Evolutionary conservation across 306 rosid genomes (phyloP).

Genomic region (Sphenostylis stenocarpa): DNA sequence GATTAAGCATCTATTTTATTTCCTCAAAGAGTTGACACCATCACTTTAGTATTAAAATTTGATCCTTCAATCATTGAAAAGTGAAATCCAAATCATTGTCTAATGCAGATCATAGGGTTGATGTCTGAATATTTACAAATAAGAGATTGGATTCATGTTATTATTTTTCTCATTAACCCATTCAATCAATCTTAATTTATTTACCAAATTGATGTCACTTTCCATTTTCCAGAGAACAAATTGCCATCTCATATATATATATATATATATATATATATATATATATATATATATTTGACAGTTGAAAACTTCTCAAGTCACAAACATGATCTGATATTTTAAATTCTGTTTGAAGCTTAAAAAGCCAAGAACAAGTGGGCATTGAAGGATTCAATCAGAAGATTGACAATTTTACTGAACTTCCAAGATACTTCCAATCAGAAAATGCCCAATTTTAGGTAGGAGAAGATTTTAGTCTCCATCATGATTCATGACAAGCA

Average conservation of each 20-base stretch:
- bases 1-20: background rate
- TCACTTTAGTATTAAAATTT: background rate
- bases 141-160: too few relatives aligned
- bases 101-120: background rate
- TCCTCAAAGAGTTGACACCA: background rate
- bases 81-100: background rate
- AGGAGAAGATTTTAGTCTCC: constrained; percentile 24
- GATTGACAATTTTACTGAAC: constrained; percentile 10
- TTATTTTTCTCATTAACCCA: background rate
- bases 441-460: constrained; percentile 8
- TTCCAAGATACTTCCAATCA: constrained; percentile 27
- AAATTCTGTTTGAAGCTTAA: background rate
- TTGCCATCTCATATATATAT: too few relatives aligned
- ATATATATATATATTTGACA: background rate
- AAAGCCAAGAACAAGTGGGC: background rate
- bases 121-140: background rate
- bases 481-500: constrained; percentile 19
- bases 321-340: too few relatives aligned
- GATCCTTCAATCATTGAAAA: background rate
- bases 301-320: background rate
- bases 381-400: background rate
- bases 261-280: too few relatives aligned
- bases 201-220: background rate
- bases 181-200: background rate
- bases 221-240: background rate